A percentile compares a stretch with the other conserved stretches of the same genome.
phyloP scores from a whole-genome alignment of 192 early-diverging fungal species.

The Entrophospora sp. region DNA sequence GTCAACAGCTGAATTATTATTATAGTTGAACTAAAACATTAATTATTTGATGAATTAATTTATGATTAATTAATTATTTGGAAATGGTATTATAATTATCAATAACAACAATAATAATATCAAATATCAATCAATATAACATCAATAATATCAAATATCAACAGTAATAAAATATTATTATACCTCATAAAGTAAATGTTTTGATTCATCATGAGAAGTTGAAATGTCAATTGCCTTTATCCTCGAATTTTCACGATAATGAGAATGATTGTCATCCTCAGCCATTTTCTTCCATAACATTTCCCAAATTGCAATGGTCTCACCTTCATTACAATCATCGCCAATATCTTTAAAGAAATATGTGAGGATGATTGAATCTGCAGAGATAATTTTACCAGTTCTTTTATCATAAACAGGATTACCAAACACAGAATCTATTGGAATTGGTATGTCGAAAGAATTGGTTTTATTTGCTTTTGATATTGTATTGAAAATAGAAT shows the following conservation, averaged over 20 bases:
- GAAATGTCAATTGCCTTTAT: slow-evolving; percentile 7
- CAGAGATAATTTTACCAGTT: slow-evolving; percentile 16
- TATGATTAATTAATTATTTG: too few relatives aligned
- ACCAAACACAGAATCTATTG: not conserved
- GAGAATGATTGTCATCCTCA: not conserved
- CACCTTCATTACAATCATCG: not conserved
- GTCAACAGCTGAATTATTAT: too few relatives aligned
- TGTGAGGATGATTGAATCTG: slow-evolving; percentile 45
- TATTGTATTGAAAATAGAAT: not conserved
- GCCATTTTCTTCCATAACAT: slow-evolving; percentile 27
- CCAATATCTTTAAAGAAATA: slow-evolving; percentile 36
- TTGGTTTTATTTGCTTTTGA: not conserved
- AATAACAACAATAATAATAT: too few relatives aligned
- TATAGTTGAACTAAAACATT: not conserved
- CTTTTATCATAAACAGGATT: not conserved
- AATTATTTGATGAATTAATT: too few relatives aligned
- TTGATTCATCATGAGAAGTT: slow-evolving; percentile 24
- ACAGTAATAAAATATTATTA: too few relatives aligned
- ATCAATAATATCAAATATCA: too few relatives aligned
- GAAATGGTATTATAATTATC: too few relatives aligned
- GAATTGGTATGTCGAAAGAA: not conserved
- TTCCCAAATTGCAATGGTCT: slow-evolving; percentile 34
- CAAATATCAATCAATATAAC: too few relatives aligned
- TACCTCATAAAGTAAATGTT: slow-evolving; percentile 35
- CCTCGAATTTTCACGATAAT: not conserved